Evolutionary conservation across 2,329 filamentous ascomycete genomes (phyloP), one percentile per base, ranked within the genome.

Genomic region (Claviceps sp.): DNA sequence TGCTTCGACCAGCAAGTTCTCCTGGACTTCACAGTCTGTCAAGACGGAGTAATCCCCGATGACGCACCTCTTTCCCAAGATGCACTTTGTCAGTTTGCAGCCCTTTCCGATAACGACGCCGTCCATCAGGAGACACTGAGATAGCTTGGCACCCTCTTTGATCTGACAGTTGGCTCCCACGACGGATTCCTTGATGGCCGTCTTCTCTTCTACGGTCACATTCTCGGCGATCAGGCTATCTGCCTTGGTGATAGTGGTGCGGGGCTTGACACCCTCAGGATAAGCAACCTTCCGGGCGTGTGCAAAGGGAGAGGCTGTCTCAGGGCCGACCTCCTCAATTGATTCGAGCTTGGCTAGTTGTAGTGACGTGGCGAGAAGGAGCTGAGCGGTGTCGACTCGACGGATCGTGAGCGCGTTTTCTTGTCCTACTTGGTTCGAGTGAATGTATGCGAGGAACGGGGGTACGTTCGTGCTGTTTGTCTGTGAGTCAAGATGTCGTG

Each of bases 111-210:
- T 77, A 7, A 87, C 82, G 0, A 87, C 90, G 3, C 88, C 88
- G 55, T 97, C 91, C 88, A 97, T 96, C 20, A 97, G 71, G 47
- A 97, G 69, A 67, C 91, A 97, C 57, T 90, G 80, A n/a, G 82
- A 83, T 45, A 98, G 70, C 58, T 90, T 86, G 34, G 86, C 88
- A n/a, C 89, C 88, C 59, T 85, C 82, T 56, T 84, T 82, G 57
- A 98, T 91, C 60, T 86, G 84, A 65, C 88, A 95, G 60, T 88
- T 88, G 4, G 87, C 81, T 2, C 93, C 93, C 42, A 98, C 81
- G 34, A 96, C 88, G 40, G 77, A 85, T 67, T 95, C 88, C 67
- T 95, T 96, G 70, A 98, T 86, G n/a, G 89, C 85, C 24, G 82
- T 84, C 65, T 91, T 91, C 60, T 91, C 87, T 62, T 91, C 87